Evolutionary conservation across 2,329 filamentous ascomycete genomes (phyloP).

Genomic region (Diaporthe helianthi): DNA sequence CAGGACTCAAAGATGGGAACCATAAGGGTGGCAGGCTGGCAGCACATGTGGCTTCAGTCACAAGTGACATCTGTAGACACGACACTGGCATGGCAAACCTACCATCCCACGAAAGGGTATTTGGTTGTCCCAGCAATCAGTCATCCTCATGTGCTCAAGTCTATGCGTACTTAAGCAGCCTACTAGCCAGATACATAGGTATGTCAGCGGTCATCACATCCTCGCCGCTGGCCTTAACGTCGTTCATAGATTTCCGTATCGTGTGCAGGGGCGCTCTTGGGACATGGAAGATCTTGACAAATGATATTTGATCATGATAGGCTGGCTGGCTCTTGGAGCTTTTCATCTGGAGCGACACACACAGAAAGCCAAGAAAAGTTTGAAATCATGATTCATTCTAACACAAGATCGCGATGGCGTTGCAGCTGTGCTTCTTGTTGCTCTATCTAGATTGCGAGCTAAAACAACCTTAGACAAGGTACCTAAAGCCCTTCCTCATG

Average conservation of each 20-base stretch:
- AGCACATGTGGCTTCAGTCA: no score
- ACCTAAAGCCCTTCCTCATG: slow-evolving; percentile 56
- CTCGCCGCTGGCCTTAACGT: not conserved
- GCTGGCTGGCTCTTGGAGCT: not conserved
- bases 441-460: not conserved
- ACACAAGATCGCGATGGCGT: not conserved
- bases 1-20: no score
- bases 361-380: not conserved
- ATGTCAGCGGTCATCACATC: no score
- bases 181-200: no score
- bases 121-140: not conserved
- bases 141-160: no score
- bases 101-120: not conserved
- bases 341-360: not conserved
- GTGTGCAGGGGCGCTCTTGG: not conserved
- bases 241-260: not conserved
- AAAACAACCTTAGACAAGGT: slow-evolving; percentile 47
- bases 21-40: no score
- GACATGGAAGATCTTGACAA: not conserved
- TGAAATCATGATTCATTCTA: not conserved
- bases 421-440: not conserved
- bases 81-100: no score
- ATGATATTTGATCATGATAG: not conserved
- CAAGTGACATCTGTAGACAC: no score
- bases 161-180: no score